Conservation (phyloP, 768 basidiomycete genomes). For the Lentinula detonsa region DNA sequence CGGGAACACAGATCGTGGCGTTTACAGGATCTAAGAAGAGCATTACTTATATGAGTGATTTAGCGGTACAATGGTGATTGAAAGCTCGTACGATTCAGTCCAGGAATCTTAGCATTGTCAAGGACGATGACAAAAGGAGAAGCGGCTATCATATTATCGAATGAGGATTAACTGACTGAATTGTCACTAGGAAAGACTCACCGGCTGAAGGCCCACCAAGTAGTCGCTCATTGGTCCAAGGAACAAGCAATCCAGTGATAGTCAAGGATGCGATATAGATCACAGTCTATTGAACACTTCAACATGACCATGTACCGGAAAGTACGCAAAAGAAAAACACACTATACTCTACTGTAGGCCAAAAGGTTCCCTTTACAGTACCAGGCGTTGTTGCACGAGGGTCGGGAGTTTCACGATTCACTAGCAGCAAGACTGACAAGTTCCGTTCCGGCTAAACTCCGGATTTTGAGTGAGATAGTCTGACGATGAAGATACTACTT, state of each 20-base stretch:
- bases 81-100: conserved; percentile 28
- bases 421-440: conserved; percentile 39
- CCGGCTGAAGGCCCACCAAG: conserved; percentile 30
- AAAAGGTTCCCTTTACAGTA: conserved; percentile 43
- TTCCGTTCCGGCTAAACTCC: conserved; percentile 34
- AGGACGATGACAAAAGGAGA: conserved; percentile 43
- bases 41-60: too few relatives aligned
- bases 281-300: conserved; percentile 23
- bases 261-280: conserved; percentile 39
- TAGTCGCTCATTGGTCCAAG: conserved; percentile 29
- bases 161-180: background rate
- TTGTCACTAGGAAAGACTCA: conserved; percentile 1
- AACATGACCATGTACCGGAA: background rate
- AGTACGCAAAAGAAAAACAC: conserved; percentile 8
- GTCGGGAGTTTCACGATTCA: conserved; percentile 32
- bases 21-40: conserved; percentile 28
- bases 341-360: conserved; percentile 29
- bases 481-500: background rate
- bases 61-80: too few relatives aligned
- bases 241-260: conserved; percentile 35
- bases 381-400: conserved; percentile 17
- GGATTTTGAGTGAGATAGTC: background rate
- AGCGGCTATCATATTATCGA: conserved; percentile 17
- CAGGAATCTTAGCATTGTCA: conserved; percentile 31
- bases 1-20: conserved; percentile 38